These are phyloP conservation scores for Fomitopsis pinicola DNA, from an alignment of 1,284 basidiomycete genomes.

Conservation along the genomic window DNA sequence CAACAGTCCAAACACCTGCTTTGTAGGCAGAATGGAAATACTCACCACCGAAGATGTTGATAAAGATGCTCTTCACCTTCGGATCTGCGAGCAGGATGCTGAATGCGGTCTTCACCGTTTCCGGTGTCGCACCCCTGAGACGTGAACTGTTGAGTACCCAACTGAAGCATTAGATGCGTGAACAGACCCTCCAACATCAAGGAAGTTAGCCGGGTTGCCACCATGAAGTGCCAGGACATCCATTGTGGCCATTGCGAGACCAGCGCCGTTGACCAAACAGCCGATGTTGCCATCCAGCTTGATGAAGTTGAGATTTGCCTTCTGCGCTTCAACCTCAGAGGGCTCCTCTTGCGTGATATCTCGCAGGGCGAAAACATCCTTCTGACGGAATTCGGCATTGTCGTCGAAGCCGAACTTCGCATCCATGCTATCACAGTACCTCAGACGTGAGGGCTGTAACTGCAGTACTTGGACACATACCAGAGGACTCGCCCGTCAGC, in stretches of 20 bases:
- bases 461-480: conserved; percentile 35
- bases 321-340: conserved; percentile 94
- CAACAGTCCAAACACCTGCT: not conserved
- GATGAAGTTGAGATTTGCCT: conserved; percentile 97
- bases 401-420: conserved; percentile 99
- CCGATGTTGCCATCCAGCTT: conserved; percentile 98
- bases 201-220: conserved; percentile 96
- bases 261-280: conserved; percentile 98
- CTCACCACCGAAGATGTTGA: conserved; percentile 90
- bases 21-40: not conserved
- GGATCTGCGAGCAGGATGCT: conserved; percentile 90
- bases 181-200: conserved; percentile 91
- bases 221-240: conserved; percentile 95
- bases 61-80: conserved; percentile 97
- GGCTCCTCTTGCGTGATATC: conserved; percentile 96
- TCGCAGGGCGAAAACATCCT: conserved; percentile 86
- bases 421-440: conserved; percentile 76
- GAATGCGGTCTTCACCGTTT: conserved; percentile 99
- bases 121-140: conserved; percentile 88
- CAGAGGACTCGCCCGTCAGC: conserved; percentile 92
- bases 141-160: conserved; percentile 3
- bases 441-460: not conserved
- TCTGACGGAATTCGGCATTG: conserved; percentile 97
- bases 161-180: not conserved
- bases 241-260: conserved; percentile 99